Base-by-base conservation (phyloP, 805 yeast genomes). In the Zygosaccharomyces kombuchaensis region DNA sequence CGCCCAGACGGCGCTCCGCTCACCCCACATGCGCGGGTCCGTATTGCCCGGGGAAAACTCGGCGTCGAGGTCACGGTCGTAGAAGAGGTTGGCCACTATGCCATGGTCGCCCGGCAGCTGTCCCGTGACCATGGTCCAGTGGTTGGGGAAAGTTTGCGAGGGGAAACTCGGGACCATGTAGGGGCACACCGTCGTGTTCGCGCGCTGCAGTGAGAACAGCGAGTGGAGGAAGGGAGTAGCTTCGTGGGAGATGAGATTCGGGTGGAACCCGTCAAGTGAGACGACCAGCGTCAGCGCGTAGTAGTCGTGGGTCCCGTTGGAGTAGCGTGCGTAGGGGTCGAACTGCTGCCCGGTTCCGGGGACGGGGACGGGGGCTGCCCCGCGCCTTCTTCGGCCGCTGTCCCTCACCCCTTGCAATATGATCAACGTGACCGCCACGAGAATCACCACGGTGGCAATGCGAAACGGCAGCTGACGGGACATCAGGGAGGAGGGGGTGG, bases 111-210 rank as follows among this genome's bases (percentile, higher is more conserved):
- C 73, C 1, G 97, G 96, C 48, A 81, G 77, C 35, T 86, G 67
- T 0, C 98, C 98, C 0, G 97, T 91, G 1, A 84, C 83, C 53
- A 90, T 62, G 0, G 96, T 81, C 91, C 95, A 91, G 64, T 89
- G 96, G 62, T 91, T 90, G 0, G 96, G 93, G 56, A 87, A 87
- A 0, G 96, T 86, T 19, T 87, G 84, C 0, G 95, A 78, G 3
- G 97, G 97, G 61, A 89, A 88, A 2, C 88, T 76, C 1, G 97
- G 96, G 7, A 68, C 67, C 91, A 91, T 87, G 58, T 77, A 88
- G 1, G 97, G 96, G 3, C 88, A 43, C 14, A 44, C 40, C 2
- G 55, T 47, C 35, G 54, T 43, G 43, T 53, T 51, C 22, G 34
- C 45, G 17, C 37, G 43, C 10, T 80, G 12, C 21, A 77, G 65